phyloP scores from a whole-genome alignment of 2,329 filamentous ascomycete genomes.

The Emmonsiellopsis sp. region DNA sequence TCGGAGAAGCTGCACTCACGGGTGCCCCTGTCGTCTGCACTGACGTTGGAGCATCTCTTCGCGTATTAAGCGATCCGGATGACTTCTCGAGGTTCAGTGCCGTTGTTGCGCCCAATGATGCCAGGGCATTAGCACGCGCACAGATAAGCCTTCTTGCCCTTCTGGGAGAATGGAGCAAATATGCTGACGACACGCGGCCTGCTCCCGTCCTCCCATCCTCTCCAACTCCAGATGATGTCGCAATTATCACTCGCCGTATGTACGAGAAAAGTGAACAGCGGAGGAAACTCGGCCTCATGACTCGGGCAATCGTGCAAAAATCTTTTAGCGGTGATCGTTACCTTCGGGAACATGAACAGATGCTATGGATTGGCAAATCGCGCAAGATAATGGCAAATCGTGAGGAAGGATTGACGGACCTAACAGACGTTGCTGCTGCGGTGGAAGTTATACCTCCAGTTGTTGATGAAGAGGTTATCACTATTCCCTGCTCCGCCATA shows the following conservation, averaged over 20 bases:
- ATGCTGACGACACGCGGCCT: conserved; percentile 43
- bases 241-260: conserved; percentile 48
- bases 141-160: conserved; percentile 55
- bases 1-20: conserved; percentile 39
- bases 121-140: conserved; percentile 50
- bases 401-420: conserved; percentile 16
- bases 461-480: conserved; percentile 27
- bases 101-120: conserved; percentile 57
- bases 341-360: conserved; percentile 54
- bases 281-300: conserved; percentile 50
- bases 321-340: conserved; percentile 52
- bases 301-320: conserved; percentile 49
- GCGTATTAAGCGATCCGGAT: conserved; percentile 34
- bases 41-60: conserved; percentile 33
- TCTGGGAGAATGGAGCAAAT: conserved; percentile 53
- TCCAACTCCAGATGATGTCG: conserved; percentile 43
- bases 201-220: conserved; percentile 39
- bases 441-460: conserved; percentile 16
- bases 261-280: conserved; percentile 51
- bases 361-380: conserved; percentile 43
- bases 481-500: conserved; percentile 24
- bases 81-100: conserved; percentile 48
- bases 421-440: conserved; percentile 19
- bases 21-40: conserved; percentile 38
- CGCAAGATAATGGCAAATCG: conserved; percentile 25